phyloP scores from a whole-genome alignment of 2,329 filamentous ascomycete species.

The Colletotrichum lini region DNA sequence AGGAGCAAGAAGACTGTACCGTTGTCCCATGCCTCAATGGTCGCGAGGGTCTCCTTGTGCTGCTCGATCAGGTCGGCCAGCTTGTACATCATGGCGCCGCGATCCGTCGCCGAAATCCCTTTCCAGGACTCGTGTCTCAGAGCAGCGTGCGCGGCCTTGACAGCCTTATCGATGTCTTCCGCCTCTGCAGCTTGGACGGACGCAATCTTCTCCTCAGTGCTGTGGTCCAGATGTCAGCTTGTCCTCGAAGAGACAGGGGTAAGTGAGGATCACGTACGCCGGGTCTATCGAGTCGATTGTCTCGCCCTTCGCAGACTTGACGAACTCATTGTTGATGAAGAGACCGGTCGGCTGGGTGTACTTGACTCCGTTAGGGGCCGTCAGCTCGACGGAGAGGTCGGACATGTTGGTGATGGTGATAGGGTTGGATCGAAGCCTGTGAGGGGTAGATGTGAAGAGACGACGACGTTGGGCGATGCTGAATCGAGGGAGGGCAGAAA shows the following conservation, averaged over 20 bases:
- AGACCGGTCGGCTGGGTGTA: constrained; percentile 78
- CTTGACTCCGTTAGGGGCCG: constrained; percentile 78
- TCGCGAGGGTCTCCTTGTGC: constrained; percentile 66
- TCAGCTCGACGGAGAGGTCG: constrained; percentile 65
- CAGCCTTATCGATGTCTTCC: constrained; percentile 77
- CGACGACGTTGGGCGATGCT: background rate
- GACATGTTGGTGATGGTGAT: constrained; percentile 26
- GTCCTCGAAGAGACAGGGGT: too few species aligned
- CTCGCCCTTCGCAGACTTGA: constrained; percentile 69
- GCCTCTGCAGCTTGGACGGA: constrained; percentile 76
- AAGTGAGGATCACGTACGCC: constrained; percentile 56
- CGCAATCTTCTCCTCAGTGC: constrained; percentile 59
- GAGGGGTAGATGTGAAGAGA: constrained; percentile 12
- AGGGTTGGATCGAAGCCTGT: background rate
- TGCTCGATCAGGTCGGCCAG: constrained; percentile 79
- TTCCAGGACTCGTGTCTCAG: constrained; percentile 79
- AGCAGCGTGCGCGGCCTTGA: constrained; percentile 76
- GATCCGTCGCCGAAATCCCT: constrained; percentile 75
- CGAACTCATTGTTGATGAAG: constrained; percentile 85
- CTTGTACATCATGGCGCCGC: constrained; percentile 78
- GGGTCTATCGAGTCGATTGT: constrained; percentile 75
- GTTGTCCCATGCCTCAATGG: constrained; percentile 82
- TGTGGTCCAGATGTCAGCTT: background rate
- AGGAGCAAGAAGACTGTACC: background rate
- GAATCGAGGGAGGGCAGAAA: background rate